These are phyloP conservation scores for Cryptococcus wingfieldii DNA, from an alignment of 1,284 basidiomycete genomes.

Conservation along the genomic window DNA sequence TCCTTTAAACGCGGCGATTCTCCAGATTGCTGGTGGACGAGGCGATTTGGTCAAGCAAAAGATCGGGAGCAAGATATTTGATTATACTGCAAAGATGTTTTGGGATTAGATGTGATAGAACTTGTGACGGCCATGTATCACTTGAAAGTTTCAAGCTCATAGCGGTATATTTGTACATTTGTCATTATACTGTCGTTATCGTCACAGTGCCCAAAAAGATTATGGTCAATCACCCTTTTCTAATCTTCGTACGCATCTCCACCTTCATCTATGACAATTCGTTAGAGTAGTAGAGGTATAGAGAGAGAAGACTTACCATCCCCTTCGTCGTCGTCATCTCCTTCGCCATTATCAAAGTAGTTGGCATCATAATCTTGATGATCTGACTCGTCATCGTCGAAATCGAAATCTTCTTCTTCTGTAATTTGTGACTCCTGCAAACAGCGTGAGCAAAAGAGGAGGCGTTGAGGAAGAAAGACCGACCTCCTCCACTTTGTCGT, in stretches of 20 bases:
- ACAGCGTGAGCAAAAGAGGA: neutral
- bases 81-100: constrained; percentile 67
- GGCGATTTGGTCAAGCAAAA: constrained; percentile 55
- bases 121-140: too few species aligned
- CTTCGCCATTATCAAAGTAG: constrained; percentile 50
- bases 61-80: constrained; percentile 73
- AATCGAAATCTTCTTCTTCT: constrained; percentile 41
- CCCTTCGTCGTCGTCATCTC: constrained; percentile 43
- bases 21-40: constrained; percentile 59
- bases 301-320: constrained; percentile 27
- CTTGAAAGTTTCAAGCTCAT: neutral
- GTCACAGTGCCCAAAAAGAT: neutral
- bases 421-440: constrained; percentile 24
- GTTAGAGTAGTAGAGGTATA: neutral
- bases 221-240: neutral
- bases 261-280: neutral
- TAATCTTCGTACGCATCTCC: constrained; percentile 4
- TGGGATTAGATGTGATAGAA: constrained; percentile 54
- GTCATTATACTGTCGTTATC: constrained; percentile 4
- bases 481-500: constrained; percentile 22
- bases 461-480: neutral
- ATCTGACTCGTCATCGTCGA: constrained; percentile 46
- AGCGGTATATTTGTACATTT: neutral
- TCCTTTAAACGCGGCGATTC: constrained; percentile 80
- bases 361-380: constrained; percentile 49